These are phyloP conservation scores for Arabidopsis lyrata DNA, from an alignment of 441 rosid genomes.

Conservation along the genomic window DNA sequence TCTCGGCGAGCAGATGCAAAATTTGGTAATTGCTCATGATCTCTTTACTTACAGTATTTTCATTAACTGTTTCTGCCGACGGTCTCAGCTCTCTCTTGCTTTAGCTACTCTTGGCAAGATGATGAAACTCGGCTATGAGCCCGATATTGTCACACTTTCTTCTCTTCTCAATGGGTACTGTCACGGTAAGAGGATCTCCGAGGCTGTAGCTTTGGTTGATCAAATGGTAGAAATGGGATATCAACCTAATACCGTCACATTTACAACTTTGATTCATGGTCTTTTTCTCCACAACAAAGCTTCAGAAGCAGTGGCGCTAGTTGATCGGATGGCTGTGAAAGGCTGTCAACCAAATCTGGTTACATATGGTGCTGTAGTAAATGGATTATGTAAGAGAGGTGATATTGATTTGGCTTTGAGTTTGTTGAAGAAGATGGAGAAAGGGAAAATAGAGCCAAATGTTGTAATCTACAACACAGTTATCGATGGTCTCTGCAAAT, in stretches of 20 bases:
- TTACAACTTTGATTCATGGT: slow-evolving; percentile 35
- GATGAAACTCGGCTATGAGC: not conserved
- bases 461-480: not conserved
- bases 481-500: not conserved
- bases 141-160: not conserved
- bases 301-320: not conserved
- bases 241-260: not conserved
- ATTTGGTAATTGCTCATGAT: too few species aligned
- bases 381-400: not conserved
- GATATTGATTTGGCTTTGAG: not conserved
- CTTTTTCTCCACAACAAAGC: slow-evolving; percentile 21
- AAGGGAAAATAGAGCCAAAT: not conserved
- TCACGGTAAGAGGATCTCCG: not conserved
- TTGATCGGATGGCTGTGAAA: slow-evolving; percentile 4
- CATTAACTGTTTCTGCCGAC: not conserved
- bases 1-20: too few species aligned
- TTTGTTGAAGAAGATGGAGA: not conserved
- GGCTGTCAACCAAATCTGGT: slow-evolving; percentile 28
- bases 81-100: not conserved
- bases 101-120: not conserved
- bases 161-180: not conserved
- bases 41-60: too few species aligned
- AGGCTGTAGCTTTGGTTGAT: not conserved
- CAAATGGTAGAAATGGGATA: not conserved
- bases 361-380: not conserved